Percentiles rank a stretch among this genome's conserved stretches.
Evolutionary conservation across 2,329 filamentous ascomycete genomes (phyloP).

Genomic region (Cladosporium austrohemisphaericum): DNA sequence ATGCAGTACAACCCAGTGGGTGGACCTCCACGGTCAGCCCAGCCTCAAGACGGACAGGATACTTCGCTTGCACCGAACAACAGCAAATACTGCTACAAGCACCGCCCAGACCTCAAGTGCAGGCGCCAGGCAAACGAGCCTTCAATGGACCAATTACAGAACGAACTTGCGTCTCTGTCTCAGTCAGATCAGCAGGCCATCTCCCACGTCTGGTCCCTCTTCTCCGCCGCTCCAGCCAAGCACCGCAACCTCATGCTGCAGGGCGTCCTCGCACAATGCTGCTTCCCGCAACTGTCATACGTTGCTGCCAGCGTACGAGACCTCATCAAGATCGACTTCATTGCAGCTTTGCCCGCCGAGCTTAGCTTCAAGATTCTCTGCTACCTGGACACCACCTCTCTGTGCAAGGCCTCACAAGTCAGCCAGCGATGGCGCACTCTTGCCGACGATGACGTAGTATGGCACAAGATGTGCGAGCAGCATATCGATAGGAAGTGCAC

Average conservation of each 20-base stretch:
- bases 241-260: constrained; percentile 95
- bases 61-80: constrained; percentile 52
- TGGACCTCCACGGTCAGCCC: constrained; percentile 25
- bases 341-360: constrained; percentile 82
- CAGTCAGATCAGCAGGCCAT: constrained; percentile 90
- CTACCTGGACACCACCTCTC: constrained; percentile 85
- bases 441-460: constrained; percentile 96
- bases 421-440: constrained; percentile 81
- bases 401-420: constrained; percentile 95
- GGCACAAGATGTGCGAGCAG: constrained; percentile 97
- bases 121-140: constrained; percentile 87
- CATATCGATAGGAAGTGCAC: constrained; percentile 91
- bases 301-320: constrained; percentile 88
- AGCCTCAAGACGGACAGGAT: constrained; percentile 21
- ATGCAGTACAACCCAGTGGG: constrained; percentile 79
- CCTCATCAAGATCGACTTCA: constrained; percentile 95
- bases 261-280: constrained; percentile 93
- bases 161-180: constrained; percentile 76
- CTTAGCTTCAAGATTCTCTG: constrained; percentile 90
- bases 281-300: constrained; percentile 92
- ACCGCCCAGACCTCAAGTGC: constrained; percentile 91
- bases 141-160: constrained; percentile 92
- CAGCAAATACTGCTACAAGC: constrained; percentile 93
- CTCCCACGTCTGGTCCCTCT: constrained; percentile 94
- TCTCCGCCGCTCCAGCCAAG: constrained; percentile 90